A percentile compares a stretch with the other conserved stretches of the same genome.
phyloP scores from a whole-genome alignment of 2,329 filamentous ascomycete genomes.

The Purpureocillium lavendulum region DNA sequence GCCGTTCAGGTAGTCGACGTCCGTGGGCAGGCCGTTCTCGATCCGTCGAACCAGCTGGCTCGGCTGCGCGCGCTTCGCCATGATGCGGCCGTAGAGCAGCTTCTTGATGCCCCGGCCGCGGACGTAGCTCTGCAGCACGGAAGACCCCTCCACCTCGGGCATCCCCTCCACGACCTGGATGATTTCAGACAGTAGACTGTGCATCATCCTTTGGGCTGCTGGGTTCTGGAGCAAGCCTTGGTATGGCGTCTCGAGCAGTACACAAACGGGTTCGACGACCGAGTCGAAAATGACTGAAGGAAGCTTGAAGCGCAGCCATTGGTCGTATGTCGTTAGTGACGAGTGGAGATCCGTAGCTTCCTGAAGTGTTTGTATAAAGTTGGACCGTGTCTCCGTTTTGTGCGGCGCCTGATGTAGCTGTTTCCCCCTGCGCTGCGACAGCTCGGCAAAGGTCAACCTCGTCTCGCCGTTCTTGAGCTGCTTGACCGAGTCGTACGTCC shows the following conservation, averaged over 20 bases:
- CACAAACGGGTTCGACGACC: constrained; percentile 74
- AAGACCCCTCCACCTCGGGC: constrained; percentile 61
- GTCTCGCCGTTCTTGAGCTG: constrained; percentile 24
- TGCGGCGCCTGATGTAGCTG: constrained; percentile 9
- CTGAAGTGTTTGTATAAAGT: constrained; percentile 14
- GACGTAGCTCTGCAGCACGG: constrained; percentile 46
- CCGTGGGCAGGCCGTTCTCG: constrained; percentile 52
- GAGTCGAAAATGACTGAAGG: constrained; percentile 69
- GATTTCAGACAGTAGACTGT: constrained; percentile 67
- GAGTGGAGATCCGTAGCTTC: constrained; percentile 13
- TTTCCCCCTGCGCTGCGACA: neutral
- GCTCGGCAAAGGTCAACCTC: constrained; percentile 17
- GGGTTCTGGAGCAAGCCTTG: constrained; percentile 61
- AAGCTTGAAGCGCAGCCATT: constrained; percentile 64
- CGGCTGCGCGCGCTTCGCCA: constrained; percentile 35
- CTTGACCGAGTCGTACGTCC: constrained; percentile 27
- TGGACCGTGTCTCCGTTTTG: constrained; percentile 10
- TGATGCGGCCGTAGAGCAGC: constrained; percentile 37
- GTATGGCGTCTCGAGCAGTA: constrained; percentile 69
- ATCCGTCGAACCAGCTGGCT: constrained; percentile 64
- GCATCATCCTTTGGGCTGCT: constrained; percentile 56
- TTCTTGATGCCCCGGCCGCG: constrained; percentile 53
- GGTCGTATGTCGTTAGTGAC: constrained; percentile 16
- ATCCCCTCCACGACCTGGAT: constrained; percentile 61
- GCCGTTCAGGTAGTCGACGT: constrained; percentile 80